Conservation (phyloP, 805 yeast species). For the Candida glaebosa region DNA sequence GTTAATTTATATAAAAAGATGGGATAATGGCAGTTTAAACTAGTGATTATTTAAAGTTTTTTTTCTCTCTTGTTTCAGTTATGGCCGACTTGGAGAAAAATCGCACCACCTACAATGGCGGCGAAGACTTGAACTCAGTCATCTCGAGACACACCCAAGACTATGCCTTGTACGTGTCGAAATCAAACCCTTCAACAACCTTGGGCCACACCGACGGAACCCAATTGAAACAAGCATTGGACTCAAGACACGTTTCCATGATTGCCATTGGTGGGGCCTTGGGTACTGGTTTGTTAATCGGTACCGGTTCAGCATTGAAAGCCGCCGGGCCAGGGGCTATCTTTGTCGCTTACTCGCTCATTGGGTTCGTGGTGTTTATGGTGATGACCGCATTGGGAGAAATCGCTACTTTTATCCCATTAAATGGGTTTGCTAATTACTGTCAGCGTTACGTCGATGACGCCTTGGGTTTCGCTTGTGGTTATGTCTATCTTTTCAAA, state of each 20-base stretch:
- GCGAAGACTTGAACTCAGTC: slow-evolving; percentile 25
- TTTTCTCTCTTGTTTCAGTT: neutral
- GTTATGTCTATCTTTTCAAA: slow-evolving; percentile 58
- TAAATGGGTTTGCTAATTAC: slow-evolving; percentile 65
- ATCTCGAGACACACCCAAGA: slow-evolving; percentile 45
- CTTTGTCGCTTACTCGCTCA: slow-evolving; percentile 61
- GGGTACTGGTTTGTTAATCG: slow-evolving; percentile 73
- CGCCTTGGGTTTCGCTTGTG: slow-evolving; percentile 66
- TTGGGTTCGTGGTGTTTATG: slow-evolving; percentile 69
- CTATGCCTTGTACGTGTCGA: slow-evolving; percentile 43
- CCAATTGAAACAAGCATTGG: slow-evolving; percentile 40
- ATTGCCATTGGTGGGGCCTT: slow-evolving; percentile 82
- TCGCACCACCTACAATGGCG: slow-evolving; percentile 7
- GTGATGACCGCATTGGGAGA: slow-evolving; percentile 71
- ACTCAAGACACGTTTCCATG: slow-evolving; percentile 64
- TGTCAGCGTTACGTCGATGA: slow-evolving; percentile 63
- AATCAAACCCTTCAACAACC: slow-evolving; percentile 38
- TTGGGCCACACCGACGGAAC: slow-evolving; percentile 41
- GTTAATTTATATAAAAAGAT: neutral
- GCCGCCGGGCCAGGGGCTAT: slow-evolving; percentile 68
- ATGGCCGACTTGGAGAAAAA: slow-evolving; percentile 14
- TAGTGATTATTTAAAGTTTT: too few relatives aligned
- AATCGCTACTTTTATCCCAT: slow-evolving; percentile 63
- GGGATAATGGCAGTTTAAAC: too few relatives aligned
- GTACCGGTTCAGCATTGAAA: slow-evolving; percentile 69